Evolutionary conservation across 2,329 filamentous ascomycete genomes (phyloP).

Genomic region (Fusarium concolor): DNA sequence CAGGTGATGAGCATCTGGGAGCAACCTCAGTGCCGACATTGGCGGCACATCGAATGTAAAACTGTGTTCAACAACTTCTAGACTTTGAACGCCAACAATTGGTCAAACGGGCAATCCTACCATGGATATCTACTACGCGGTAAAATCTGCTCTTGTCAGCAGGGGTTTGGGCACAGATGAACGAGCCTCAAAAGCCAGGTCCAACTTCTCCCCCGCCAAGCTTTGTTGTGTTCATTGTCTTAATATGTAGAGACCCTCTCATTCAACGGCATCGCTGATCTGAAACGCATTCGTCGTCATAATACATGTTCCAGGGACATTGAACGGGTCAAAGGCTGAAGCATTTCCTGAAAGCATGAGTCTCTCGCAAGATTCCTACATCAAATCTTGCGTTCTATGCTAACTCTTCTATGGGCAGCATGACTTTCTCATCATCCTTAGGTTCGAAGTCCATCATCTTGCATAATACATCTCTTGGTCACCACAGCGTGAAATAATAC

Average conservation of each 20-base stretch:
- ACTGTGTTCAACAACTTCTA: background rate
- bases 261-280: constrained; percentile 14
- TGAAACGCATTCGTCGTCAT: constrained; percentile 18
- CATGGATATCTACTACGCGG: background rate
- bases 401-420: background rate
- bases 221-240: constrained; percentile 9
- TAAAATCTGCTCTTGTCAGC: constrained; percentile 1
- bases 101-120: background rate
- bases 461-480: background rate
- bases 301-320: constrained; percentile 12
- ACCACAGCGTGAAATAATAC: constrained; percentile 8
- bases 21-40: constrained; percentile 19
- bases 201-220: constrained; percentile 34
- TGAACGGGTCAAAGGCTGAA: constrained; percentile 1
- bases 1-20: background rate
- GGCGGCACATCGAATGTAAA: constrained; percentile 12
- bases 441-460: background rate
- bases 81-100: background rate
- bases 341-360: background rate
- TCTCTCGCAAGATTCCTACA: constrained; percentile 1
- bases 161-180: constrained; percentile 5
- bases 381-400: background rate
- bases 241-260: background rate
- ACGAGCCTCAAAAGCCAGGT: constrained; percentile 25
- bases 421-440: constrained; percentile 9